Base-by-base conservation (phyloP, 805 yeast species). In the Naumovozyma castellii region DNA sequence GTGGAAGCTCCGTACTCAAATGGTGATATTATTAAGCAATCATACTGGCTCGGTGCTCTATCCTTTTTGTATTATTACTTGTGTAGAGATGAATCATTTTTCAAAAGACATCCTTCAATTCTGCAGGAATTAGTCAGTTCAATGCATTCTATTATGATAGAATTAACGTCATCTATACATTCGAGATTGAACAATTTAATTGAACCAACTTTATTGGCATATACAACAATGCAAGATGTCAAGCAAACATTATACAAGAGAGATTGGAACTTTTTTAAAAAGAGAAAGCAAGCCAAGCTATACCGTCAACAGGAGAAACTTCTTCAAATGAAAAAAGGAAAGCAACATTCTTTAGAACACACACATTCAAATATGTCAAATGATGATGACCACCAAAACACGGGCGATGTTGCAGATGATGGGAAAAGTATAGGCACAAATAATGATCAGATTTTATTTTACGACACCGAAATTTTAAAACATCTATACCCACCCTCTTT, bases 11-110 rank as follows among this genome's bases (percentile, higher is more conserved):
- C 32, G 4, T 32, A 20, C 10, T 40, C 43, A 10, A 38, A 57
- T 36, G 81, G 79, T 25, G 90, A 83, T 53, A 78, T 82, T 40
- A 83, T 83, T 14, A 55, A 71, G 32, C 71, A 80, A 45, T 80
- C 94, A 37, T 90, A 86, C 57, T 92, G 97, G 97, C 72, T 92
- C 29, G 78, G 95, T 3, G 80, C 83, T 18, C 57, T 83, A 34
- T 83, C 84, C 43, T 78, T 84, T 48, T 63, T 90, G 37, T 79
- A 81, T 52, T 90, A 82, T 58, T 90, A 85, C 59, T 55, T 90
- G 27, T 66, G 75, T 33, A 76, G 83, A 44, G 92, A 82, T 52
- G 80, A 75, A 12, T 60, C 64, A 0, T 69, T 80, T 39, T 78
- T 75, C 56, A 51, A 58, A 17, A 64, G 63, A 36, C 73, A 77